Conservation (phyloP, 2,329 filamentous ascomycete species). For the Fusarium hostae region DNA sequence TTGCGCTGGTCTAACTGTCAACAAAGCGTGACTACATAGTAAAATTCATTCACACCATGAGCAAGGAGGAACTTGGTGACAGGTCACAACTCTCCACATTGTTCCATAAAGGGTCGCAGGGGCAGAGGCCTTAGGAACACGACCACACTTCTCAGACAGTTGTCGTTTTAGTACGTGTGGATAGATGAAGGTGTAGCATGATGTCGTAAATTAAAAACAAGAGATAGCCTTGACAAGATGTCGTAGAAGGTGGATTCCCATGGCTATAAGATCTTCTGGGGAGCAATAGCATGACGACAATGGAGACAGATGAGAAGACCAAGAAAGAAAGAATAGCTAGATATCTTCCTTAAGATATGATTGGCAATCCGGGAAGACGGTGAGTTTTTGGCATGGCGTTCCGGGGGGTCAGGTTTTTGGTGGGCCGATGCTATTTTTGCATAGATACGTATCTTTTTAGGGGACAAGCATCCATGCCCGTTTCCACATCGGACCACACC, state of each 20-base stretch:
- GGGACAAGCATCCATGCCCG: conserved; percentile 1
- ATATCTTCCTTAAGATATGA: neutral
- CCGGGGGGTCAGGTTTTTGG: neutral
- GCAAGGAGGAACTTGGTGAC: neutral
- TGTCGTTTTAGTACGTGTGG: conserved; percentile 13
- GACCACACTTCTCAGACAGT: conserved; percentile 18
- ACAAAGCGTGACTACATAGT: neutral
- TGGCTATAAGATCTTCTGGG: conserved; percentile 30
- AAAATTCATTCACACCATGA: neutral
- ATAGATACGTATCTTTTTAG: neutral
- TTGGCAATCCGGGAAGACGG: conserved; percentile 18
- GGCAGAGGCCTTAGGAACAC: conserved; percentile 2
- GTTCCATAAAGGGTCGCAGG: conserved; percentile 15
- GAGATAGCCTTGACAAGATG: conserved; percentile 9
- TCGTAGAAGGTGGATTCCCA: neutral
- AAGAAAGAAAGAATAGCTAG: conserved; percentile 5
- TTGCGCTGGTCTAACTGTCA: neutral
- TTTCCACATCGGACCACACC: conserved; percentile 18
- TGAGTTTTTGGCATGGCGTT: conserved; percentile 8
- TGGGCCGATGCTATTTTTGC: conserved; percentile 35
- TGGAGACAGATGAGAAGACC: conserved; percentile 16
- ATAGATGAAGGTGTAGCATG: neutral
- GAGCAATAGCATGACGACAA: conserved; percentile 33
- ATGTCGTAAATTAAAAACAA: neutral
- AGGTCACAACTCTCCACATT: conserved; percentile 11